These are phyloP conservation scores for Leccinum griseonigrum DNA, from an alignment of 1,284 basidiomycete species.

Conservation along the genomic window DNA sequence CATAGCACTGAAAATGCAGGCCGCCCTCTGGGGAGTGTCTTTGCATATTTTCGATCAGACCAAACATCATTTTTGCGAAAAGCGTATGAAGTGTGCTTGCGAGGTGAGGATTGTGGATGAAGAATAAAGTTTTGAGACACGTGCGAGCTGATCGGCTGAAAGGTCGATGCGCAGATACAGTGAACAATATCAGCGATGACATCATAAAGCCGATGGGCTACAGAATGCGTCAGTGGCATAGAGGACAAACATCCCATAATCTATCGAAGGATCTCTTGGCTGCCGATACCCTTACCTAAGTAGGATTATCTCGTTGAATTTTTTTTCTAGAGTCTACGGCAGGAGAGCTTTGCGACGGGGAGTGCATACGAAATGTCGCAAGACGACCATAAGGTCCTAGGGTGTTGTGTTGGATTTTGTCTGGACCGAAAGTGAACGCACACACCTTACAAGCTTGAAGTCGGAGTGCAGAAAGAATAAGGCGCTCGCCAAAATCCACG, in stretches of 20 bases:
- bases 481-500: constrained; percentile 80
- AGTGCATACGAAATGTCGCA: constrained; percentile 87
- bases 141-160: constrained; percentile 73
- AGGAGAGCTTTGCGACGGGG: constrained; percentile 82
- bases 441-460: constrained; percentile 75
- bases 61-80: constrained; percentile 92
- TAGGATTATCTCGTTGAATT: constrained; percentile 91
- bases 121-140: constrained; percentile 84
- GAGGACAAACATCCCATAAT: constrained; percentile 16
- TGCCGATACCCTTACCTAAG: constrained; percentile 78
- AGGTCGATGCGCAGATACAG: constrained; percentile 83
- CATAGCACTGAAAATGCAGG: constrained; percentile 69
- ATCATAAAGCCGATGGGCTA: constrained; percentile 80
- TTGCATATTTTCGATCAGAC: constrained; percentile 87
- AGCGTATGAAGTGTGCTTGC: constrained; percentile 85
- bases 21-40: constrained; percentile 66
- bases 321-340: constrained; percentile 77
- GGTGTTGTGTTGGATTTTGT: constrained; percentile 9
- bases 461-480: constrained; percentile 82
- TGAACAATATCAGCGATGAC: constrained; percentile 94
- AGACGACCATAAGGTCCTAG: constrained; percentile 90
- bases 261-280: constrained; percentile 81
- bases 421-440: not conserved
- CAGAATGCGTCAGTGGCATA: constrained; percentile 10
- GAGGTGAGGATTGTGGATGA: constrained; percentile 88